Evolutionary conservation across 2,329 filamentous ascomycete genomes (phyloP).

Genomic region (Hypomyces perniciosus): DNA sequence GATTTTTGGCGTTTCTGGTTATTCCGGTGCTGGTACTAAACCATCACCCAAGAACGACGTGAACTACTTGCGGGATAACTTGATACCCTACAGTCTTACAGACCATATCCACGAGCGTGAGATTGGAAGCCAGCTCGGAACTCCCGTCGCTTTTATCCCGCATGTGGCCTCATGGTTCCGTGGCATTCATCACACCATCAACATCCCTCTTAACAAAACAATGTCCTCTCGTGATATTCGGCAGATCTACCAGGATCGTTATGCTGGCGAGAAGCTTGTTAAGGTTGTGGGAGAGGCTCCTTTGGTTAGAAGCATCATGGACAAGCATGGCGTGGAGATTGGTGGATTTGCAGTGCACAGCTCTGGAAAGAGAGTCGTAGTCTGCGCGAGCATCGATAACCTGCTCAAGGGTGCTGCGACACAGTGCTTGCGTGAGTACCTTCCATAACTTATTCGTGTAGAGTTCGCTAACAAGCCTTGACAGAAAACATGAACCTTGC

Average conservation of each 20-base stretch:
- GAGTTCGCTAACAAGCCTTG: constrained; percentile 48
- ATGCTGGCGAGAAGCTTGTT: constrained; percentile 90
- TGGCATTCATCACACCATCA: constrained; percentile 88
- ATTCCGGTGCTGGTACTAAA: constrained; percentile 93
- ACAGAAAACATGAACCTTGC: constrained; percentile 89
- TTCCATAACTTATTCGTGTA: background rate
- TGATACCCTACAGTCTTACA: constrained; percentile 73
- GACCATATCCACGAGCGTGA: constrained; percentile 95
- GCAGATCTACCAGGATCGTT: constrained; percentile 91
- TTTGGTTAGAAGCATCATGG: constrained; percentile 74
- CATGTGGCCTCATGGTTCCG: constrained; percentile 98
- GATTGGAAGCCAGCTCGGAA: constrained; percentile 72
- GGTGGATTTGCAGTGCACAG: constrained; percentile 87
- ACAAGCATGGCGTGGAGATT: constrained; percentile 86
- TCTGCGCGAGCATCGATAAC: constrained; percentile 88
- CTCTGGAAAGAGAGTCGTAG: constrained; percentile 83
- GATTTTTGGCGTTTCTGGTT: constrained; percentile 87
- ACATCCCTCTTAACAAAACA: constrained; percentile 74
- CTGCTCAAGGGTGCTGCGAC: constrained; percentile 88
- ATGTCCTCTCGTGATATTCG: constrained; percentile 91
- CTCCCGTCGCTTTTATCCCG: constrained; percentile 75
- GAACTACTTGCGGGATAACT: constrained; percentile 70
- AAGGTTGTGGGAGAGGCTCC: constrained; percentile 87
- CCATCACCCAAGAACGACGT: constrained; percentile 92
- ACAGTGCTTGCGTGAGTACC: constrained; percentile 76